These are phyloP conservation scores for Hypomyces rosellus DNA, from an alignment of 2,329 filamentous ascomycete genomes.

Conservation along the genomic window DNA sequence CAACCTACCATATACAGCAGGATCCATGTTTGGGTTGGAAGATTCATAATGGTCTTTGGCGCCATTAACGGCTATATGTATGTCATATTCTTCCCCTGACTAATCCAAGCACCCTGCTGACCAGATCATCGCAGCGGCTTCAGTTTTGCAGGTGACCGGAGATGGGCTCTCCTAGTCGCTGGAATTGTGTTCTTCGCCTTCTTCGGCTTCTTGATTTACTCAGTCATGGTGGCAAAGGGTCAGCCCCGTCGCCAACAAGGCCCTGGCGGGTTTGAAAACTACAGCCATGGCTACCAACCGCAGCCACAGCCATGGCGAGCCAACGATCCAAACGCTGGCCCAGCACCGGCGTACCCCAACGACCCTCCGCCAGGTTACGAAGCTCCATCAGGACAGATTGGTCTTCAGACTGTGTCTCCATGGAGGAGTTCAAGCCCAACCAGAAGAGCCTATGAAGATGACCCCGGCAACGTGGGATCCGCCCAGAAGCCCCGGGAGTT, in stretches of 20 bases:
- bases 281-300: conserved; percentile 20
- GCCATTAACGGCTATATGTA: conserved; percentile 52
- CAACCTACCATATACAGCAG: conserved; percentile 43
- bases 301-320: conserved; percentile 24
- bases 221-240: conserved; percentile 24
- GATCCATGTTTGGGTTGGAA: conserved; percentile 53
- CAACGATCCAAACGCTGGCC: conserved; percentile 13
- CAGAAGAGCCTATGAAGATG: conserved; percentile 23
- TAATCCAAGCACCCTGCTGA: conserved; percentile 2
- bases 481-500: conserved; percentile 29
- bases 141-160: conserved; percentile 45
- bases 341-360: conserved; percentile 17
- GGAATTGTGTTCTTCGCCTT: conserved; percentile 40
- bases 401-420: conserved; percentile 23
- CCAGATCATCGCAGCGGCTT: conserved; percentile 41
- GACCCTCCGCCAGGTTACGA: conserved; percentile 29
- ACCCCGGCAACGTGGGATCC: conserved; percentile 23
- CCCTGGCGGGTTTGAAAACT: conserved; percentile 12
- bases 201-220: conserved; percentile 34
- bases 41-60: conserved; percentile 46
- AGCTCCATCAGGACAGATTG: conserved; percentile 24
- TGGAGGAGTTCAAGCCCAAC: conserved; percentile 20
- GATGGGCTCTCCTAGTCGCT: conserved; percentile 41
- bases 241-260: conserved; percentile 14
- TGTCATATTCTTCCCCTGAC: conserved; percentile 16